These are phyloP conservation scores for Corynascus novoguineensis DNA, from an alignment of 495 filamentous ascomycete genomes.

Conservation along the genomic window DNA sequence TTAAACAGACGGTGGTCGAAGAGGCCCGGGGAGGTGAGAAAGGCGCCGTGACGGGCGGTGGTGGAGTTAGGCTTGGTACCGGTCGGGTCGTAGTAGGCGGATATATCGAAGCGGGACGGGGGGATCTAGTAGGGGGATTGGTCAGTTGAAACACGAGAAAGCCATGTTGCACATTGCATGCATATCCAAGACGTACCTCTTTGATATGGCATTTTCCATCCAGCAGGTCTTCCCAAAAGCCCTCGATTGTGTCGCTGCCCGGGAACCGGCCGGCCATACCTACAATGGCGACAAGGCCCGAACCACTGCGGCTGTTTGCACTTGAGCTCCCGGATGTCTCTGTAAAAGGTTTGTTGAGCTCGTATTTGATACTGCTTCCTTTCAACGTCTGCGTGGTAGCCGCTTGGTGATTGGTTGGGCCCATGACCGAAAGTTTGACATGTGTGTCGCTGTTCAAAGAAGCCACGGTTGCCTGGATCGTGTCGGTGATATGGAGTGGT, in stretches of 20 bases:
- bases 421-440: neutral
- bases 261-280: neutral
- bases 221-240: neutral
- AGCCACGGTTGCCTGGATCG: neutral
- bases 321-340: neutral
- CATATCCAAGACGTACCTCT: neutral
- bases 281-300: neutral
- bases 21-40: slow-evolving; percentile 61
- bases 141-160: neutral
- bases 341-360: neutral
- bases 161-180: neutral
- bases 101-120: slow-evolving; percentile 58
- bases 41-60: slow-evolving; percentile 74
- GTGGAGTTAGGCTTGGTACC: slow-evolving; percentile 61
- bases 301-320: neutral
- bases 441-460: neutral
- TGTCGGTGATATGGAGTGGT: neutral
- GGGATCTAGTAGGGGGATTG: slow-evolving; percentile 46
- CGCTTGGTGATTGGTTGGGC: neutral
- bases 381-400: neutral
- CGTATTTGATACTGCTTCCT: neutral
- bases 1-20: slow-evolving; percentile 1
- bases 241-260: neutral
- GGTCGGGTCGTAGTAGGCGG: slow-evolving; percentile 64
- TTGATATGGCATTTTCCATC: neutral